Percentiles rank a stretch among this genome's conserved stretches.
Conservation (phyloP, 176 grass and related monocot species). For the Elaeis guineensis region DNA sequence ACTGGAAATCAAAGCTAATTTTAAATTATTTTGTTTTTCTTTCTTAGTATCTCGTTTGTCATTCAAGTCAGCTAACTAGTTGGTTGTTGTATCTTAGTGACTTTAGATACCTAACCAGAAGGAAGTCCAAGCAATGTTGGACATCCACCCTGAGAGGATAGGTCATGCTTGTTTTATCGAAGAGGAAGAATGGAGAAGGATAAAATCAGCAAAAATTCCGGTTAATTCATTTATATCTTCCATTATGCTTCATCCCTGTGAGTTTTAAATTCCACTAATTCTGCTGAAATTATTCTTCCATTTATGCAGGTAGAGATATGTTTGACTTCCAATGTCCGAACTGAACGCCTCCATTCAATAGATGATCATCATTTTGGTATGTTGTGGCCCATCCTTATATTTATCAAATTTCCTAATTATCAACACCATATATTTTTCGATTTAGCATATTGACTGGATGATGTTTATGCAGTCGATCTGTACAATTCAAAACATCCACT, state of each 20-base stretch:
- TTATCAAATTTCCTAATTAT: slow-evolving; percentile 1
- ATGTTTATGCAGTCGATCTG: slow-evolving; percentile 50
- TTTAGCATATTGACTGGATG: background rate
- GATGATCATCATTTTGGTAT: slow-evolving; percentile 81
- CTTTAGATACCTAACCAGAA: slow-evolving; percentile 71
- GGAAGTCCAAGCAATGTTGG: slow-evolving; percentile 72
- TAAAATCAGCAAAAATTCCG: slow-evolving; percentile 56
- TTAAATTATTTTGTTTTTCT: slow-evolving; percentile 1
- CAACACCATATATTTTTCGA: slow-evolving; percentile 4
- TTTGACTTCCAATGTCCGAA: slow-evolving; percentile 94
- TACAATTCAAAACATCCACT: slow-evolving; percentile 70
- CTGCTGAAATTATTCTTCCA: background rate
- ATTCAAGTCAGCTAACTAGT: slow-evolving; percentile 25
- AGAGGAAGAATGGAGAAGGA: slow-evolving; percentile 62
- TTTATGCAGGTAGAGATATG: slow-evolving; percentile 80
- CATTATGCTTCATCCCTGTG: background rate
- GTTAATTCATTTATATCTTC: slow-evolving; percentile 25
- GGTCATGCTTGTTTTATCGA: slow-evolving; percentile 86
- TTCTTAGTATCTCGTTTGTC: slow-evolving; percentile 5
- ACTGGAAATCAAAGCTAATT: background rate
- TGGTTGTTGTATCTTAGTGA: slow-evolving; percentile 33
- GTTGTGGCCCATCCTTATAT: slow-evolving; percentile 9
- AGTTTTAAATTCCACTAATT: background rate
- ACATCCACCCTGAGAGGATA: slow-evolving; percentile 67
- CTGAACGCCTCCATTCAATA: slow-evolving; percentile 50